Evolutionary conservation across 192 early-diverging fungal genomes (phyloP).

Genomic region (Chytriomyces hyalinus): DNA sequence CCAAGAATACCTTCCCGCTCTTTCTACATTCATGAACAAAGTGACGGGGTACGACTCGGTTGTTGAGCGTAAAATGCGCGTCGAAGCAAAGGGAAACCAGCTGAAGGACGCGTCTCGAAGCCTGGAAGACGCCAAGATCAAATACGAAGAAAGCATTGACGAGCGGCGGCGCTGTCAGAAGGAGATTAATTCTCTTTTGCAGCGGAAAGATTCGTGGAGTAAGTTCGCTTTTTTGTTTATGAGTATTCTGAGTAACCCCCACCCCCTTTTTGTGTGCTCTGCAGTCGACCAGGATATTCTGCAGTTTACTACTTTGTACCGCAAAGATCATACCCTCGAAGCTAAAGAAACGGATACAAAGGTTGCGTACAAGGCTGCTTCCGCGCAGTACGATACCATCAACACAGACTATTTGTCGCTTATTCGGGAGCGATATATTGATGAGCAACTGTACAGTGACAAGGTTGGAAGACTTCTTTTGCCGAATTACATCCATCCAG

Average conservation of each 20-base stretch:
- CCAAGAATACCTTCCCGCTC: neutral
- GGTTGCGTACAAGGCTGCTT: conserved; percentile 38
- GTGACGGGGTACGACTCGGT: conserved; percentile 50
- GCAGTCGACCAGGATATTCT: conserved; percentile 46
- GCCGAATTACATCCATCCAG: no score
- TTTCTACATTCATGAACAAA: conserved; percentile 32
- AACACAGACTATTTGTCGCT: conserved; percentile 53
- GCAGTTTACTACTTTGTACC: conserved; percentile 50
- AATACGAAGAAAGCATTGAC: conserved; percentile 56
- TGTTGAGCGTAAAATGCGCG: conserved; percentile 39
- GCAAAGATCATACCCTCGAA: conserved; percentile 50
- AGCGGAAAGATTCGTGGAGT: conserved; percentile 51
- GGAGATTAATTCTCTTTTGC: conserved; percentile 51
- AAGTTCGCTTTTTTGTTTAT: neutral
- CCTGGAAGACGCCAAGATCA: conserved; percentile 38
- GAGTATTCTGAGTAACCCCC: neutral
- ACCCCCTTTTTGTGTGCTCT: neutral
- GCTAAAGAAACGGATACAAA: conserved; percentile 45
- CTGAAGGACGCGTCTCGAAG: conserved; percentile 34
- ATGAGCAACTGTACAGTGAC: conserved; percentile 61
- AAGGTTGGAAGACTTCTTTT: conserved; percentile 13
- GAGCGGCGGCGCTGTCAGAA: conserved; percentile 49
- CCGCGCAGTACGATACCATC: conserved; percentile 45
- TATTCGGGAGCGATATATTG: conserved; percentile 60
- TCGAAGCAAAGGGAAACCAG: conserved; percentile 38